These are phyloP conservation scores for Leptographium wingfieldii DNA, from an alignment of 2,329 filamentous ascomycete genomes.

Conservation along the genomic window DNA sequence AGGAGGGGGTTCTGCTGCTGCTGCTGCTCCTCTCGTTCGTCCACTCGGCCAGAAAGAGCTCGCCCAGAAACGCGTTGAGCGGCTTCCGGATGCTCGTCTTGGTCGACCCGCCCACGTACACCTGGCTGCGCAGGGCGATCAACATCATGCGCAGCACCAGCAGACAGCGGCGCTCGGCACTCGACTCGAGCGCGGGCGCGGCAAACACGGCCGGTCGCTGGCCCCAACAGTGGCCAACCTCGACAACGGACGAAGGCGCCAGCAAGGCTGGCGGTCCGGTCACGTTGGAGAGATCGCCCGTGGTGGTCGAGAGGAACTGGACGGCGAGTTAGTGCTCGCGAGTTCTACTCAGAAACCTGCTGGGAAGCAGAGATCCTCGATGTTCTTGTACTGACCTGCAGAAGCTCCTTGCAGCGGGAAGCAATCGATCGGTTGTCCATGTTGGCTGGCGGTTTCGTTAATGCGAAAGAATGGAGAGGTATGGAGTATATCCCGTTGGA, in stretches of 20 bases:
- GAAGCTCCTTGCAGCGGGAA: constrained; percentile 19
- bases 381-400: constrained; percentile 14
- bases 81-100: constrained; percentile 38
- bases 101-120: constrained; percentile 33
- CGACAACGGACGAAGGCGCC: constrained; percentile 34
- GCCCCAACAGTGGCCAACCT: constrained; percentile 38
- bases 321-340: background rate
- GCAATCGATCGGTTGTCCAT: constrained; percentile 18
- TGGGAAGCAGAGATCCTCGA: background rate
- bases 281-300: constrained; percentile 38
- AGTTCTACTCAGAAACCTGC: background rate
- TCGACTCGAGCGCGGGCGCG: constrained; percentile 30
- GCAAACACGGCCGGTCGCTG: constrained; percentile 34
- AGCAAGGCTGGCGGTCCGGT: constrained; percentile 38
- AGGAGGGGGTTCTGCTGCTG: background rate
- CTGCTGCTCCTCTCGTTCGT: background rate
- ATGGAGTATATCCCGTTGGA: background rate
- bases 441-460: background rate
- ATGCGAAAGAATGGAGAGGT: background rate
- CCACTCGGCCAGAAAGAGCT: constrained; percentile 33
- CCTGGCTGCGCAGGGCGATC: constrained; percentile 30
- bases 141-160: constrained; percentile 35
- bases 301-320: constrained; percentile 24
- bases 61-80: constrained; percentile 39
- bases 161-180: constrained; percentile 29